Evolutionary conservation across 305 asterid species (phyloP).

Genomic region (Plantago lanceolata): DNA sequence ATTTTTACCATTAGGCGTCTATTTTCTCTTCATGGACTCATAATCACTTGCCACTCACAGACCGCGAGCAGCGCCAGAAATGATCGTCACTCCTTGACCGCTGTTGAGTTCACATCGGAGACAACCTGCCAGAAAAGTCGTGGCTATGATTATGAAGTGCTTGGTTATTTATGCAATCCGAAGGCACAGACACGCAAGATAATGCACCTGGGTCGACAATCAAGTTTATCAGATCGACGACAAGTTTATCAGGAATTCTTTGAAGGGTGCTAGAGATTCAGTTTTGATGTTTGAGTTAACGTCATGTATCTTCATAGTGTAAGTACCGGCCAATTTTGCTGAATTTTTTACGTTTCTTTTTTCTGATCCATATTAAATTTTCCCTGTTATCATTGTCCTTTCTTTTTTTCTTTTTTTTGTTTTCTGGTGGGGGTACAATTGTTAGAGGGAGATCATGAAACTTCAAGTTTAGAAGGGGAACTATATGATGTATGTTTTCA

Average conservation of each 20-base stretch:
- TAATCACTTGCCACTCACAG: slow-evolving; percentile 28
- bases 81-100: slow-evolving; percentile 23
- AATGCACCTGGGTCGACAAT: slow-evolving; percentile 22
- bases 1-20: not conserved
- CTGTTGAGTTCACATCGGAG: slow-evolving; percentile 23
- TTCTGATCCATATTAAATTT: not conserved
- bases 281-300: slow-evolving; percentile 44
- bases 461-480: slow-evolving; percentile 21
- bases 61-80: slow-evolving; percentile 41
- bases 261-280: slow-evolving; percentile 34
- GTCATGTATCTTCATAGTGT: slow-evolving; percentile 29
- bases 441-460: slow-evolving; percentile 19
- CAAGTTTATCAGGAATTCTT: slow-evolving; percentile 28
- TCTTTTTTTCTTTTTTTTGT: not conserved
- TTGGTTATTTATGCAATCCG: slow-evolving; percentile 26
- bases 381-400: not conserved
- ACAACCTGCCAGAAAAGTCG: slow-evolving; percentile 21
- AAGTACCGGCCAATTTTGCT: slow-evolving; percentile 39
- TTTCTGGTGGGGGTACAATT: not conserved
- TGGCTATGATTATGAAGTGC: slow-evolving; percentile 15
- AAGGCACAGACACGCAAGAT: slow-evolving; percentile 25
- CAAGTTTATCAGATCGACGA: slow-evolving; percentile 22
- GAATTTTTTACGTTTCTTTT: slow-evolving; percentile 9
- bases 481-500: slow-evolving; percentile 13
- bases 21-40: slow-evolving; percentile 3